Base-by-base conservation (phyloP, 2,329 filamentous ascomycete species). In the Bipolaris sorokiniana region DNA sequence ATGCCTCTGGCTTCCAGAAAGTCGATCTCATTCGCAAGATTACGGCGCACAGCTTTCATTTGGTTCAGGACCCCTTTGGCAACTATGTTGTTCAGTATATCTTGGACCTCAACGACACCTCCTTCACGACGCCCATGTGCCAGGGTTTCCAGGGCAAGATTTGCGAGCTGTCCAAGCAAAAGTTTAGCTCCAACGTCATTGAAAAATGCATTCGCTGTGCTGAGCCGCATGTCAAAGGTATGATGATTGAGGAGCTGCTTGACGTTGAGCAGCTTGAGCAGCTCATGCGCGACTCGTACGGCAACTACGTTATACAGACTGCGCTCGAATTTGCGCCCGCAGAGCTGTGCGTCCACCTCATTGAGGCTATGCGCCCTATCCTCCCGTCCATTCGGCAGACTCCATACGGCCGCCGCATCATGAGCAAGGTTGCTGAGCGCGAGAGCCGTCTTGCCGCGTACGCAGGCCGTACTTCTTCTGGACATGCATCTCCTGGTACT, bases 71-170 rank as follows among this genome's bases (percentile, higher is more conserved):
- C 76, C 94, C 95, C 0, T 99, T 97, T 68, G 95, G 95, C 73
- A 99, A 99, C 79, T 99, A 99, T 65, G 95, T 99, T 48, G 90
- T 99, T 48, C 95, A 99, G 80, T 99, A 99, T 80, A 98, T 99
- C 73, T 76, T 99, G 66, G 95, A 98, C 74, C 85, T 98, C 52
- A 92, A 92, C 65, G 92, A 99, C 73, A 83, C 89, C 11, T 83
- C 82, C 66, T 97, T 97, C 79, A 97, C 94, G 1, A 90, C 95
- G 70, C 94, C 94, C 3, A 83, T 99, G 38, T 95, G 96, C 59
- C 81, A 84, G 51, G 89, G 88, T 71, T 97, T 99, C 81, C 81
- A 84, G 54, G 89, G 89, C 68, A 82, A 91, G 86, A 81, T 90
- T 75, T 71, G 84, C 77, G 78, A 85, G 85, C 73, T 89, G 15